These are phyloP conservation scores for Raphanus raphanistrum DNA, from an alignment of 345 rosid species.

Conservation along the genomic window DNA sequence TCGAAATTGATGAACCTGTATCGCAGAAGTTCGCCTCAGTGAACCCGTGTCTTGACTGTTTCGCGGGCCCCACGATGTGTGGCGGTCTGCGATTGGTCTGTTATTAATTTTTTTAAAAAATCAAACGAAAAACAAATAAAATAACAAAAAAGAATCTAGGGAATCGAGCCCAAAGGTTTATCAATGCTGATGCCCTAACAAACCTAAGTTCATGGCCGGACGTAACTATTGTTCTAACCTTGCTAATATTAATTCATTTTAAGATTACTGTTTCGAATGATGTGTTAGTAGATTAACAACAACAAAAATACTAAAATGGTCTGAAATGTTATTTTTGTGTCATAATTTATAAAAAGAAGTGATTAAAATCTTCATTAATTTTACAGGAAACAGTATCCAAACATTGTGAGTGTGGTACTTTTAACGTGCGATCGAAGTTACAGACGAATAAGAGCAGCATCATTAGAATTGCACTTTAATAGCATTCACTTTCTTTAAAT, in stretches of 20 bases:
- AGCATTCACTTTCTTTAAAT: not conserved
- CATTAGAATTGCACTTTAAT: slow-evolving; percentile 23
- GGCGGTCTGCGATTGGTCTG: too few species aligned
- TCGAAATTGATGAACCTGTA: too few species aligned
- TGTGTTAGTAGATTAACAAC: not conserved
- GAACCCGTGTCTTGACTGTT: too few species aligned
- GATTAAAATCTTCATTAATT: not conserved
- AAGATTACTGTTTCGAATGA: not conserved
- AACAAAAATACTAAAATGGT: not conserved
- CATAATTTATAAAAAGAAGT: not conserved
- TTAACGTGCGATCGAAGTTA: slow-evolving; percentile 16
- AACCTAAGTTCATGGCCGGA: too few species aligned
- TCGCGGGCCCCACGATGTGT: too few species aligned
- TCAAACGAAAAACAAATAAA: too few species aligned
- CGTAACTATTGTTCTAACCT: not conserved
- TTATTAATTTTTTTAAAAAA: too few species aligned
- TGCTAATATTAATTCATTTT: not conserved
- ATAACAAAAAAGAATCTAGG: too few species aligned
- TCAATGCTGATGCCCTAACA: too few species aligned
- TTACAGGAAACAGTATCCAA: not conserved
- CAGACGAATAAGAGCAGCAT: slow-evolving; percentile 18
- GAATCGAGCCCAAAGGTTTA: too few species aligned
- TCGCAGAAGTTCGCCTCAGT: too few species aligned
- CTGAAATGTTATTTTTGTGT: not conserved
- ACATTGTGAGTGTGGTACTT: slow-evolving; percentile 13